Percentiles rank a stretch among this genome's conserved stretches.
Conservation (phyloP, 345 rosid genomes). For the Combretum micranthum region DNA sequence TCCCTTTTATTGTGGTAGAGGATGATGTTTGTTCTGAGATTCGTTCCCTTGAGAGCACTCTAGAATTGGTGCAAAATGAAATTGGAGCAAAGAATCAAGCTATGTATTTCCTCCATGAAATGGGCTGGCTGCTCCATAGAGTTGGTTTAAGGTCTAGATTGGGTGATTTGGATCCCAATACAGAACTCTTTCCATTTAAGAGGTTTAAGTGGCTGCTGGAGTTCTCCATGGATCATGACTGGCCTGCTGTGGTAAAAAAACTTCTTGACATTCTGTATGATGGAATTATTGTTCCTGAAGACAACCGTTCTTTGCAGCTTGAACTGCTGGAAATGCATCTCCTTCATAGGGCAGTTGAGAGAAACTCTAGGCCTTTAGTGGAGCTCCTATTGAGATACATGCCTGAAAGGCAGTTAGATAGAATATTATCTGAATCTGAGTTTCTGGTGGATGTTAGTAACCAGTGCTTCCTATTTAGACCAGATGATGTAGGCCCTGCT, state of each 20-base stretch:
- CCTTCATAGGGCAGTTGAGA: constrained; percentile 91
- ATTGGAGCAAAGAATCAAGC: constrained; percentile 59
- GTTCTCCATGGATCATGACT: constrained; percentile 90
- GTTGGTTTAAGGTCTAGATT: constrained; percentile 52
- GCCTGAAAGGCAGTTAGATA: constrained; percentile 31
- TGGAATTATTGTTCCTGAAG: constrained; percentile 59
- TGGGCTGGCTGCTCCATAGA: constrained; percentile 97
- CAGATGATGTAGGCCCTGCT: constrained; percentile 76
- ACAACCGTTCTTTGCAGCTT: constrained; percentile 37
- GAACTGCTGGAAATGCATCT: constrained; percentile 73
- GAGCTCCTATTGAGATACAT: constrained; percentile 69
- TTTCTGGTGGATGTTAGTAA: constrained; percentile 11
- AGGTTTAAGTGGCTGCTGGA: constrained; percentile 92
- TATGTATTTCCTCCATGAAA: constrained; percentile 85
- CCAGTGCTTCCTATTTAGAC: constrained; percentile 53
- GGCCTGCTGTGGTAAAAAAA: constrained; percentile 90
- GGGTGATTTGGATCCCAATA: constrained; percentile 52
- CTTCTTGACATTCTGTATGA: constrained; percentile 62
- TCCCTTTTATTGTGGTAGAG: constrained; percentile 92
- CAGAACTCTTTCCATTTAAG: constrained; percentile 51
- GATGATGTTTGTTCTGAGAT: constrained; percentile 83
- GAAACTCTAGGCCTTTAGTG: constrained; percentile 69
- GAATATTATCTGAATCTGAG: constrained; percentile 15
- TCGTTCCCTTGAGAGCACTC: constrained; percentile 55
- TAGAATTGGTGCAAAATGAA: constrained; percentile 48